Conservation (phyloP, 305 asterid species). For the Withania somnifera region DNA sequence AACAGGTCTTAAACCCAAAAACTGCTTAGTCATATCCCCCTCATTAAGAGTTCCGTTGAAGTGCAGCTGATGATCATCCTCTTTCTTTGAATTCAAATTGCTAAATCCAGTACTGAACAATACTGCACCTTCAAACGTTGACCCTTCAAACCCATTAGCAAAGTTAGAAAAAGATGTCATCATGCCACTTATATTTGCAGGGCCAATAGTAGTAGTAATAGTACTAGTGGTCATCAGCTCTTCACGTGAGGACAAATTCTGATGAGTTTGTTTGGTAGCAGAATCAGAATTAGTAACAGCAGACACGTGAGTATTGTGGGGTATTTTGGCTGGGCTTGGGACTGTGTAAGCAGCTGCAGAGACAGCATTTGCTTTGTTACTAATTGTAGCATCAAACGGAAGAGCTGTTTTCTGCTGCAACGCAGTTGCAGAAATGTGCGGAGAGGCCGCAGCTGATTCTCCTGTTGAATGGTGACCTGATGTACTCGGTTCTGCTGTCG, state of each 20-base stretch:
- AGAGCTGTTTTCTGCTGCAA: constrained; percentile 56
- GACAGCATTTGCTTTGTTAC: constrained; percentile 13
- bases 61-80: neutral
- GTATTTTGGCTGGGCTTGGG: constrained; percentile 1
- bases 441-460: constrained; percentile 7
- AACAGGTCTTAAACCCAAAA: constrained; percentile 51
- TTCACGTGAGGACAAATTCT: constrained; percentile 47
- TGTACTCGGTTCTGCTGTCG: neutral
- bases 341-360: constrained; percentile 5
- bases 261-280: constrained; percentile 19
- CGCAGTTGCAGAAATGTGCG: constrained; percentile 57
- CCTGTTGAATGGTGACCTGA: constrained; percentile 2
- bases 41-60: neutral
- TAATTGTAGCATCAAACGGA: constrained; percentile 45
- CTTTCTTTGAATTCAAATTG: constrained; percentile 13
- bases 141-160: constrained; percentile 15
- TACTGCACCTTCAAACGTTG: constrained; percentile 22
- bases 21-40: constrained; percentile 36
- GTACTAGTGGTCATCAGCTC: neutral
- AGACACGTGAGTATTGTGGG: constrained; percentile 50
- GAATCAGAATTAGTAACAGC: neutral
- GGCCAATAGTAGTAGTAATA: constrained; percentile 4
- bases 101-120: constrained; percentile 20
- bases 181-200: constrained; percentile 21
- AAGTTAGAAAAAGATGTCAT: neutral